Evolutionary conservation across 768 basidiomycete genomes (phyloP).

Genomic region (Mycena indigotica): DNA sequence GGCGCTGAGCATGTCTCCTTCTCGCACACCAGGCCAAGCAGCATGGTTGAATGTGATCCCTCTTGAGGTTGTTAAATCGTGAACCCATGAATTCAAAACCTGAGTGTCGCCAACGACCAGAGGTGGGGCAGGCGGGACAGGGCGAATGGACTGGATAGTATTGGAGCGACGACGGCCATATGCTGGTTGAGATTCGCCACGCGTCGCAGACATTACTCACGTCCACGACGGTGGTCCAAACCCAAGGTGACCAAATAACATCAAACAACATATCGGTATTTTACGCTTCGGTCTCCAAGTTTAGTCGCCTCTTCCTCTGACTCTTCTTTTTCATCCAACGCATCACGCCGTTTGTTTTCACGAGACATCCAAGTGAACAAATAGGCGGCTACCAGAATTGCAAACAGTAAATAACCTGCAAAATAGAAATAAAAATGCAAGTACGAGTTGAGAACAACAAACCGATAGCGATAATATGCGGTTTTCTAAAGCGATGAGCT

Average conservation of each 20-base stretch:
- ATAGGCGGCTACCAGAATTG: slow-evolving; percentile 43
- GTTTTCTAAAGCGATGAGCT: slow-evolving; percentile 50
- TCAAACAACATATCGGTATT: slow-evolving; percentile 44
- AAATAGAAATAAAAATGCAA: neutral
- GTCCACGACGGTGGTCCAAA: neutral
- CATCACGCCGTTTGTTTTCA: slow-evolving; percentile 51
- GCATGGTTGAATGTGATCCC: slow-evolving; percentile 70
- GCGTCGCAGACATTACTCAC: slow-evolving; percentile 15
- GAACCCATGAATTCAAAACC: slow-evolving; percentile 72
- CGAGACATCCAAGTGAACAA: slow-evolving; percentile 51
- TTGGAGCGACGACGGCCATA: slow-evolving; percentile 71
- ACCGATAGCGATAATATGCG: slow-evolving; percentile 61
- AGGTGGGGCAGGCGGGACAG: slow-evolving; percentile 46
- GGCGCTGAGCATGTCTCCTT: slow-evolving; percentile 74
- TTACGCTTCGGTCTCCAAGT: slow-evolving; percentile 42
- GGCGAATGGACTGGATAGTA: slow-evolving; percentile 68
- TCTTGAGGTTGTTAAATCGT: slow-evolving; percentile 62
- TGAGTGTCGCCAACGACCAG: slow-evolving; percentile 66
- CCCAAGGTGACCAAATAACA: neutral
- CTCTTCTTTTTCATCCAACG: slow-evolving; percentile 16
- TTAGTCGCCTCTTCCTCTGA: slow-evolving; percentile 29
- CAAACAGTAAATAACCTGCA: slow-evolving; percentile 48
- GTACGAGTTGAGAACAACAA: neutral
- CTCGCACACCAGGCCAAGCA: slow-evolving; percentile 76
- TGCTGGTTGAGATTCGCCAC: slow-evolving; percentile 65